Percentiles rank a stretch among this genome's conserved stretches.
Evolutionary conservation across 192 early-diverging fungal species (phyloP).

Genomic region (Podila clonocystis): DNA sequence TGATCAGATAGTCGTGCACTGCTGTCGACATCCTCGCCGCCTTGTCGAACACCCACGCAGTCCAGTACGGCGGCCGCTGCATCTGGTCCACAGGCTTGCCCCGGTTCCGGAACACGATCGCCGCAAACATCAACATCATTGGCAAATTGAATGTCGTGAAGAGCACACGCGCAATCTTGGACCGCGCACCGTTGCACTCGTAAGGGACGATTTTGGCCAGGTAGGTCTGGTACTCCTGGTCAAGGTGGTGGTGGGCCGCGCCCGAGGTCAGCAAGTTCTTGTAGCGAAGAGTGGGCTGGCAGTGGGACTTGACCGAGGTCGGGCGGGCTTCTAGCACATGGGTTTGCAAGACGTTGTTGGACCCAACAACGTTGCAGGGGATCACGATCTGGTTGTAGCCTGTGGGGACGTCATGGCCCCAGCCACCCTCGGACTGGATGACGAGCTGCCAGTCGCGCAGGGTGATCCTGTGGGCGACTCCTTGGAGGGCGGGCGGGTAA

Average conservation of each 20-base stretch:
- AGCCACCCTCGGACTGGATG: conserved; percentile 46
- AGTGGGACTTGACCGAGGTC: conserved; percentile 14
- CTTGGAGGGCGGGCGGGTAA: conserved; percentile 45
- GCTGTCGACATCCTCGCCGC: conserved; percentile 2
- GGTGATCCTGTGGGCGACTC: conserved; percentile 43
- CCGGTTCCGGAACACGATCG: conserved; percentile 6
- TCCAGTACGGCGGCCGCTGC: conserved; percentile 23
- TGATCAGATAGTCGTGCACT: conserved; percentile 12
- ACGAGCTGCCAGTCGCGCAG: conserved; percentile 39
- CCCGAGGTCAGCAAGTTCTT: conserved; percentile 35
- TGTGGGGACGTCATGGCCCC: conserved; percentile 45
- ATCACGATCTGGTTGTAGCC: conserved; percentile 53
- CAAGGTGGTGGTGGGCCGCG: conserved; percentile 35
- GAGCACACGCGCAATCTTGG: conserved; percentile 20
- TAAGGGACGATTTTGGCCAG: conserved; percentile 34
- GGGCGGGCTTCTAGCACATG: conserved; percentile 37
- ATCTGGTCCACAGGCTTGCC: conserved; percentile 11
- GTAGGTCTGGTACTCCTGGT: conserved; percentile 36
- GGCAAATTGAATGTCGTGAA: conserved; percentile 8
- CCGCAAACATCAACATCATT: conserved; percentile 15
- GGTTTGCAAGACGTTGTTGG: conserved; percentile 19
- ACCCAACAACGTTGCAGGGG: conserved; percentile 15
- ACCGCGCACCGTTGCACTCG: conserved; percentile 13
- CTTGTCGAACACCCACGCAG: conserved; percentile 27
- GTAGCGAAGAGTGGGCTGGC: conserved; percentile 43